Base-by-base conservation (phyloP, 495 filamentous ascomycete species). In the Pyrenula aspistea region DNA sequence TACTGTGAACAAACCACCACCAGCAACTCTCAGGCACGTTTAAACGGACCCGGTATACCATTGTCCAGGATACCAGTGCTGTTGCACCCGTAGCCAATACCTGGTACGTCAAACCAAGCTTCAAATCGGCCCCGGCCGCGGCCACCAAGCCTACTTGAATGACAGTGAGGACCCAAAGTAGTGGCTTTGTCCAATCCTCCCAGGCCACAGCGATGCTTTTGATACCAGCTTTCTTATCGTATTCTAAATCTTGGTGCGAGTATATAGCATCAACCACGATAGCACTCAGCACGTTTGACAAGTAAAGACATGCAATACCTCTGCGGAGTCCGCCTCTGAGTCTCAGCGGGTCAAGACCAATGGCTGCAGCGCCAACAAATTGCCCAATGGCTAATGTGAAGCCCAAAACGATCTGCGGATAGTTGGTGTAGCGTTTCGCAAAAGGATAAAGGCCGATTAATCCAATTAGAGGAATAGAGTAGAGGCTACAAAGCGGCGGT, bases 221-320 rank as follows among this genome's bases (percentile, higher is more conserved):
- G n/a, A 77, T 65, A 0, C 74, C 73, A 0, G 62, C 68, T 48
- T 72, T 67, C 23, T 67, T 53, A 56, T 79, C 76, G 50, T 77
- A 71, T 19, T 60, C 56, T 2, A 67, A 10, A 59, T 78, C 74
- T 55, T 76, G 74, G 58, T 71, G 65, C 0, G 71, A 73, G 55
- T 78, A 78, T 21, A 77, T 63, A 1, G 68, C 75, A 58, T 78
- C 77, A 60, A 71, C 77, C 10, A 69, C 67, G 10, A 73, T 64
- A 1, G 70, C 73, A 72, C 73, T 76, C 2, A 71, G 20, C 2
- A 70, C 49, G 23, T 55, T 62, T 0, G 65, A 62, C 8, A 49
- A 25, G 53, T 64, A 65, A 1, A 73, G 62, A 25, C 55, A 24
- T n/a, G 56, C 24, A 1, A 23, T 8, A 15, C 4, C n/a, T 60